Percentiles rank a stretch among this genome's conserved stretches.
Evolutionary conservation across 169 alveolate genomes (phyloP).

Genomic region (Theileria luwenshuni): DNA sequence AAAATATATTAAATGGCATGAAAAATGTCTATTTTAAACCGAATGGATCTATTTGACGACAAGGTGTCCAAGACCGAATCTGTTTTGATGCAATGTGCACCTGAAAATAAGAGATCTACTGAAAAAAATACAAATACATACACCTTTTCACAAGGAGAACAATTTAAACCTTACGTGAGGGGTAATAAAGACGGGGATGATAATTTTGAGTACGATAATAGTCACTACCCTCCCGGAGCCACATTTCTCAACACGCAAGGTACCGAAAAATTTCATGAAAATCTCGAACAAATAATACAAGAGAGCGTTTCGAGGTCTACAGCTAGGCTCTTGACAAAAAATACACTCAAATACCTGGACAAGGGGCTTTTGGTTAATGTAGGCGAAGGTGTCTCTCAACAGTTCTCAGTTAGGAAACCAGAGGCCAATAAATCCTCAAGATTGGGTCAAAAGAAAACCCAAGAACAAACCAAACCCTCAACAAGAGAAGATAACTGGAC

Average conservation of each 20-base stretch:
- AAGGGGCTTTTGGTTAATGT: conserved; percentile 5
- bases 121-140: conserved; percentile 1
- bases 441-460: not conserved
- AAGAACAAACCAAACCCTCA: not conserved
- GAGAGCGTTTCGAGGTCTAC: conserved; percentile 22
- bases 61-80: conserved; percentile 20
- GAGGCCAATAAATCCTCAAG: not conserved
- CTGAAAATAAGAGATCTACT: not conserved
- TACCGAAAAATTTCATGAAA: not conserved
- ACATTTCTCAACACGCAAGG: not conserved
- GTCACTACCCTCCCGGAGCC: not conserved
- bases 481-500: not conserved
- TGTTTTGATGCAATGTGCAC: conserved; percentile 18
- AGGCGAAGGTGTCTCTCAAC: conserved; percentile 13
- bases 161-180: not conserved
- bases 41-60: conserved; percentile 2
- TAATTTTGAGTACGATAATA: not conserved
- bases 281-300: conserved; percentile 11
- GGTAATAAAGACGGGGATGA: not conserved
- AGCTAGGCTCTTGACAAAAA: conserved; percentile 18
- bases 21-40: conserved; percentile 1
- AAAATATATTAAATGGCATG: not conserved
- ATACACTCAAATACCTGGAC: conserved; percentile 12
- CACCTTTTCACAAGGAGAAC: not conserved
- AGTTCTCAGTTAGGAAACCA: conserved; percentile 7